Percentiles rank a stretch among this genome's conserved stretches.
Conservation (phyloP, 1,284 basidiomycete species). For the Neonothopanus nambi region DNA sequence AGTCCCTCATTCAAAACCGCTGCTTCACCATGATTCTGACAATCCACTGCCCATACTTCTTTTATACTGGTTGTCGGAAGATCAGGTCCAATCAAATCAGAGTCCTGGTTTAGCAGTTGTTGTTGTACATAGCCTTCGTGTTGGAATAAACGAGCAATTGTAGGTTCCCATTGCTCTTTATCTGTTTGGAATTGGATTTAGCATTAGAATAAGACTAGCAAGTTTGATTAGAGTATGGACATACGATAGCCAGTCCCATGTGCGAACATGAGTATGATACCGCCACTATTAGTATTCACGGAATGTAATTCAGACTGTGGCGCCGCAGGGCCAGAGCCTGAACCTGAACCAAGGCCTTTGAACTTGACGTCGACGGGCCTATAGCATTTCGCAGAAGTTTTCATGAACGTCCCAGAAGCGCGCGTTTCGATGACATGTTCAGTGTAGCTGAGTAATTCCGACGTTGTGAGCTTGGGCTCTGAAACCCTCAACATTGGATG, state of each 20-base stretch:
- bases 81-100: too few relatives aligned
- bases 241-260: constrained; percentile 26
- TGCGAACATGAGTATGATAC: constrained; percentile 18
- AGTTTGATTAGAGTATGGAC: constrained; percentile 3
- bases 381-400: constrained; percentile 10
- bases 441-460: neutral
- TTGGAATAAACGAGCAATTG: constrained; percentile 22
- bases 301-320: neutral
- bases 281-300: neutral
- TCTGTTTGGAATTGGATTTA: constrained; percentile 6
- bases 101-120: neutral
- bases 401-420: constrained; percentile 1
- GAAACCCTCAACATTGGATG: too few relatives aligned
- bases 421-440: neutral
- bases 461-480: neutral
- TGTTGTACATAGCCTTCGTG: constrained; percentile 12
- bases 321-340: neutral
- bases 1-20: constrained; percentile 31
- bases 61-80: constrained; percentile 21
- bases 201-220: neutral
- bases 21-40: constrained; percentile 43
- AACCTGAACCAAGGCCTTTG: neutral
- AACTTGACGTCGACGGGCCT: neutral
- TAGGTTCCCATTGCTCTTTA: constrained; percentile 29
- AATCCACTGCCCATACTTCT: constrained; percentile 41